Base-by-base conservation (phyloP, 2,329 filamentous ascomycete genomes). In the Coleophoma eucalyptorum region DNA sequence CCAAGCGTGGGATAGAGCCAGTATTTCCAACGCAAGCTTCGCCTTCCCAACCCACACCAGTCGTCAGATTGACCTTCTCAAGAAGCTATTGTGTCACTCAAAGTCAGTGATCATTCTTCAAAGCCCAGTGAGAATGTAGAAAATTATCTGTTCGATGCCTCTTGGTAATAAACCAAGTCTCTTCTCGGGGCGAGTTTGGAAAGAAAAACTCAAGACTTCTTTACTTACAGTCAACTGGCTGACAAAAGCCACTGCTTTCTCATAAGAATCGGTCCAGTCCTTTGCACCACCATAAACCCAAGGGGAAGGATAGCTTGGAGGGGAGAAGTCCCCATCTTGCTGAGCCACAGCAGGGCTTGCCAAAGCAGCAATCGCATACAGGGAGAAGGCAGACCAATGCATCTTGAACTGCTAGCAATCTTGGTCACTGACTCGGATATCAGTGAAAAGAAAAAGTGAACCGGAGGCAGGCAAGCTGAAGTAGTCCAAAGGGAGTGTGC, bases 1-100 rank as follows among this genome's bases (percentile, higher is more conserved):
- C 55, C 2, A 66, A 50, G 20, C 64, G 51, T 4, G 65, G 65
- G 51, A 67, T 62, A 11, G 58, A 52, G 8, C 64, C 64, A 20
- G 63, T 65, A 43, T 66, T 65, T 21, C 64, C 64, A 20, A 67
- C 63, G 50, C 64, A 67, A 33, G 54, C 37, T 40, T 63, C 60
- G 1, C 58, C 62, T 37, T 63, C 54, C 63, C 63, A 67, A 20
- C 65, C 65, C 18, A 86, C 85, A 68, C 93, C 93, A 0, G 92
- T 97, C 3, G 94, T 97, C 55, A 99, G 69, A 68, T 97, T 97
- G 70, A 97, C 90, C 71, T 93, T 93, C 66, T 93, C 89, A 2
- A 87, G 86, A 50, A 93, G 67, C 0, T 26, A 8, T 26, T 26
- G 6, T 7, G 26, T 8, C 26, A 26, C 4, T 26, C 26, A 5